A percentile compares a stretch with the other conserved stretches of the same genome.
Conservation (phyloP, 73 alveolate genomes). For the Paramecium sexaurelia region DNA sequence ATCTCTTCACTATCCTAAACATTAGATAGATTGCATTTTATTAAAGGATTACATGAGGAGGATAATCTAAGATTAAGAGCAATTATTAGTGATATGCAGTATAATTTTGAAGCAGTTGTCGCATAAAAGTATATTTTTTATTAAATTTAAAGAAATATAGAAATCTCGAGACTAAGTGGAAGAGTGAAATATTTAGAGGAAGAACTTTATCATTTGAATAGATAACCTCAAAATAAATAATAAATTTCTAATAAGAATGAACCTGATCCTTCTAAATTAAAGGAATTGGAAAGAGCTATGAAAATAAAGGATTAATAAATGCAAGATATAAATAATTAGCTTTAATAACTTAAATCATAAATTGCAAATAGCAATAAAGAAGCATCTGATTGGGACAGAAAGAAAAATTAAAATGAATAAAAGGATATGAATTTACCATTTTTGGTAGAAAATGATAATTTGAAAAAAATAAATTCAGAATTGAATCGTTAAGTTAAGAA, state of each 20-base stretch:
- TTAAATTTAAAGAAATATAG: constrained; percentile 4
- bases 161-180: constrained; percentile 12
- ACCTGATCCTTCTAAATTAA: constrained; percentile 37
- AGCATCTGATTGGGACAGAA: not conserved
- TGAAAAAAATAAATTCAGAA: constrained; percentile 41
- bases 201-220: constrained; percentile 50
- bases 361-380: constrained; percentile 8
- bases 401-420: constrained; percentile 22
- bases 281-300: constrained; percentile 19
- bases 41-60: constrained; percentile 50
- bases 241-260: constrained; percentile 10
- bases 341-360: not conserved
- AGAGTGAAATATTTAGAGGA: constrained; percentile 50
- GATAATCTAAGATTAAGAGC: constrained; percentile 55
- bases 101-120: constrained; percentile 43
- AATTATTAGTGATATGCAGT: constrained; percentile 31
- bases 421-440: not conserved
- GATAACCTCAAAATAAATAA: constrained; percentile 24
- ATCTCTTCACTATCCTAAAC: not conserved
- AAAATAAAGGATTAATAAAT: constrained; percentile 23
- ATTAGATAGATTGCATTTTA: constrained; percentile 46
- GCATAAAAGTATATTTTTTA: not conserved
- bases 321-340: not conserved
- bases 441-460: constrained; percentile 33
- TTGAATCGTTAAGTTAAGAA: not conserved